Base-by-base conservation (phyloP, 257 asterid species). In the Nicotiana attenuata region DNA sequence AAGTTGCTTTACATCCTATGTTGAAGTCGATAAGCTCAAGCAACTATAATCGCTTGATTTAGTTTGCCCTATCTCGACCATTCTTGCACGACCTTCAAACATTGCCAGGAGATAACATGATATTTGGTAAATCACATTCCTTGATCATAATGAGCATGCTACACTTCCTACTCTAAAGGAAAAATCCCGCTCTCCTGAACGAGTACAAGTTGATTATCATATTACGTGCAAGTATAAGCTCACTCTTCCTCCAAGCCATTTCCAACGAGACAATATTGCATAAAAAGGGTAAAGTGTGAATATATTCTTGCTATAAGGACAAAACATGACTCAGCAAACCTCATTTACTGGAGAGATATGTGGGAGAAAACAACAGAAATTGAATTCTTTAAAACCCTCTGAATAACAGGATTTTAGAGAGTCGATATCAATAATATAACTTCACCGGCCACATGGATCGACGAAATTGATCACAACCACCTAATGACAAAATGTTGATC, bases 361-460 rank as follows among this genome's bases (percentile, higher is more conserved):
- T 47, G 16, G 41, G 45, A 24, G 9, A 75, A 33, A 73, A 71
- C 38, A 71, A 14, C 38, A 71, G 15, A 26, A 75, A 15, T 50
- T 75, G 80, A 50, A 50, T 26, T 26, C 80, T 24, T 50, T 0
- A 47, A 85, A 88, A 81, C 86, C 89, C 85, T 53, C 61, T 73
- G 57, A 77, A 83, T 50, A 87, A 31, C 80, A 82, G 87, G 84
- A 85, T 78, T 81, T 82, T 78, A 81, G 60, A 35, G 65, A 47
- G 31, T 67, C 61, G 15, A 22, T 65, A 10, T 24, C 10, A 19
- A 53, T 24, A 26, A 59, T 52, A 33, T 38, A 68, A 24, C n/a
- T 41, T 53, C 4, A 24, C 63, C 38, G 56, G 52, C 53, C 69
- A 75, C 50, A n/a, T 7, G 78, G n/a, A 55, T 14, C 1, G 63